Evolutionary conservation across 129 eudicot species (phyloP).

Genomic region (Tagetes erecta): DNA sequence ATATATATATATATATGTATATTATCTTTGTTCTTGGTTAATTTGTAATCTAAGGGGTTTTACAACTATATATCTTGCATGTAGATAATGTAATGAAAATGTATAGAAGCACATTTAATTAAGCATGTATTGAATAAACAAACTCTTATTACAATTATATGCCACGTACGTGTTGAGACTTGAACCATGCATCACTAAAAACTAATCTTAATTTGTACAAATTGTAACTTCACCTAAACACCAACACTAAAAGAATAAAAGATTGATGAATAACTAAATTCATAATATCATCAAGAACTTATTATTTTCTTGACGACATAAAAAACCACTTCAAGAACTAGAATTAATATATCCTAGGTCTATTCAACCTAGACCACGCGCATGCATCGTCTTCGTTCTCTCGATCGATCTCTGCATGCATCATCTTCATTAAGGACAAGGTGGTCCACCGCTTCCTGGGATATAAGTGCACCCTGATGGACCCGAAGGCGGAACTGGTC

Average conservation of each 20-base stretch:
- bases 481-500: constrained; percentile 62
- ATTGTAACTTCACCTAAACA: constrained; percentile 8
- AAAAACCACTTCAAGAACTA: neutral
- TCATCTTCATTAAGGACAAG: constrained; percentile 34
- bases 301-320: neutral
- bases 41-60: too few species aligned
- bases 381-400: neutral
- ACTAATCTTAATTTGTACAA: constrained; percentile 3
- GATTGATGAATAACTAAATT: constrained; percentile 18
- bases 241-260: constrained; percentile 6
- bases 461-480: constrained; percentile 64
- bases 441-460: constrained; percentile 46
- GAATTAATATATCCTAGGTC: neutral
- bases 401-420: neutral
- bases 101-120: neutral
- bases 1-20: too few species aligned
- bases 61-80: too few species aligned
- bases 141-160: neutral
- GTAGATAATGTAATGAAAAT: neutral
- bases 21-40: too few species aligned
- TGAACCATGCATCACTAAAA: neutral
- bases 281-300: constrained; percentile 7
- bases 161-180: neutral
- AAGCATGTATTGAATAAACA: neutral
- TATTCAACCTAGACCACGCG: too few species aligned